These are phyloP conservation scores for Calonectria pseudoturangicola DNA, from an alignment of 2,329 filamentous ascomycete species.

Conservation along the genomic window DNA sequence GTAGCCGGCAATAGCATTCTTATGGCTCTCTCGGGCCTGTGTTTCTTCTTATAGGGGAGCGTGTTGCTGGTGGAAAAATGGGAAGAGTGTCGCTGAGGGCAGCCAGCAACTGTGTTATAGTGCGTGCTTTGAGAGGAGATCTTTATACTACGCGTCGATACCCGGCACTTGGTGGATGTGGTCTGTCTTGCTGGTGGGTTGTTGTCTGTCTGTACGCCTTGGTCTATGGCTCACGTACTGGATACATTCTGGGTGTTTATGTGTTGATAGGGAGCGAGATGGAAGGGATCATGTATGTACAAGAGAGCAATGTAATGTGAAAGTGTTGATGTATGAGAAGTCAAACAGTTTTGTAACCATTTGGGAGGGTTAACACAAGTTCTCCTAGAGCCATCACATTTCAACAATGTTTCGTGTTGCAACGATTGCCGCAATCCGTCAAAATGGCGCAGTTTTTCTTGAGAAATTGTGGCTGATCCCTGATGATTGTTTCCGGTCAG, in stretches of 20 bases:
- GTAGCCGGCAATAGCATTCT: conserved; percentile 55
- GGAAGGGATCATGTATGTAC: conserved; percentile 29
- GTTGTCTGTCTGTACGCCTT: conserved; percentile 29
- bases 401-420: too few relatives aligned
- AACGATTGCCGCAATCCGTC: too few relatives aligned
- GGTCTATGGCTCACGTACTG: conserved; percentile 29
- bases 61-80: conserved; percentile 33
- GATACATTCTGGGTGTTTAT: conserved; percentile 36
- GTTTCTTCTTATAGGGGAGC: conserved; percentile 38
- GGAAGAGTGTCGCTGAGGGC: neutral
- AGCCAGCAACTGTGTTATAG: conserved; percentile 46
- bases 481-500: too few relatives aligned
- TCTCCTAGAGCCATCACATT: too few relatives aligned
- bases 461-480: too few relatives aligned
- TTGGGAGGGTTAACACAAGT: too few relatives aligned
- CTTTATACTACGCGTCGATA: conserved; percentile 59
- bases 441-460: too few relatives aligned
- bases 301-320: conserved; percentile 34
- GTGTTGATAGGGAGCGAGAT: conserved; percentile 19
- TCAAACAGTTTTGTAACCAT: too few relatives aligned
- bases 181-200: conserved; percentile 28
- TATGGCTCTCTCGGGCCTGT: neutral
- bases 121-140: conserved; percentile 45
- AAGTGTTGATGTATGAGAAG: conserved; percentile 6
- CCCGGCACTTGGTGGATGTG: conserved; percentile 55